These are phyloP conservation scores for Aspergillus thermomutatus DNA, from an alignment of 2,329 filamentous ascomycete species.

Conservation along the genomic window DNA sequence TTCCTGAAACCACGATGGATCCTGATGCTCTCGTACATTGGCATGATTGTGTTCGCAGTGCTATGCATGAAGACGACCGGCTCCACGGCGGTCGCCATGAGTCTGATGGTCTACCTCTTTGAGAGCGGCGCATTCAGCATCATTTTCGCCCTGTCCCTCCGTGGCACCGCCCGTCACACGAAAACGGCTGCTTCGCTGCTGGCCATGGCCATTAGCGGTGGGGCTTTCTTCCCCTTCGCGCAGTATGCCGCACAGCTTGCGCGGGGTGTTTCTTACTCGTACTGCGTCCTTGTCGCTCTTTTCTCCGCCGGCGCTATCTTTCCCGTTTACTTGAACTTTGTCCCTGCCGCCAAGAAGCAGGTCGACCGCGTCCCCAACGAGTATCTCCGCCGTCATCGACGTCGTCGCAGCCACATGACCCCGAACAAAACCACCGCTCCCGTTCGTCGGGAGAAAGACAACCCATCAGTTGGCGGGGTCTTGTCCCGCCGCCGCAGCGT, in stretches of 20 bases:
- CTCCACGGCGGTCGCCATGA: slow-evolving; percentile 44
- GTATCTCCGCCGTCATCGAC: slow-evolving; percentile 28
- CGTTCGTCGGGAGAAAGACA: slow-evolving; percentile 27
- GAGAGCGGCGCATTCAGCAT: slow-evolving; percentile 60
- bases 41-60: slow-evolving; percentile 50
- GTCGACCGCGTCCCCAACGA: slow-evolving; percentile 49
- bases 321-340: slow-evolving; percentile 52
- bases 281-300: slow-evolving; percentile 51
- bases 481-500: slow-evolving; percentile 29
- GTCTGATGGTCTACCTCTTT: slow-evolving; percentile 56
- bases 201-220: slow-evolving; percentile 53
- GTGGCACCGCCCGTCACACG: slow-evolving; percentile 56
- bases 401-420: slow-evolving; percentile 9
- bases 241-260: slow-evolving; percentile 45
- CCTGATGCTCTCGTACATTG: slow-evolving; percentile 52
- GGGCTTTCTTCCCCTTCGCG: slow-evolving; percentile 55
- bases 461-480: slow-evolving; percentile 27
- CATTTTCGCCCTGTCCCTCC: slow-evolving; percentile 56
- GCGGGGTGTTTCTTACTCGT: slow-evolving; percentile 46
- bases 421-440: neutral
- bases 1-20: slow-evolving; percentile 58
- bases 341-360: slow-evolving; percentile 47
- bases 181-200: slow-evolving; percentile 55
- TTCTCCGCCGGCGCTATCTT: slow-evolving; percentile 52
- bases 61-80: slow-evolving; percentile 51